Conservation (phyloP, 768 basidiomycete genomes). For the Mycena haematopus region DNA sequence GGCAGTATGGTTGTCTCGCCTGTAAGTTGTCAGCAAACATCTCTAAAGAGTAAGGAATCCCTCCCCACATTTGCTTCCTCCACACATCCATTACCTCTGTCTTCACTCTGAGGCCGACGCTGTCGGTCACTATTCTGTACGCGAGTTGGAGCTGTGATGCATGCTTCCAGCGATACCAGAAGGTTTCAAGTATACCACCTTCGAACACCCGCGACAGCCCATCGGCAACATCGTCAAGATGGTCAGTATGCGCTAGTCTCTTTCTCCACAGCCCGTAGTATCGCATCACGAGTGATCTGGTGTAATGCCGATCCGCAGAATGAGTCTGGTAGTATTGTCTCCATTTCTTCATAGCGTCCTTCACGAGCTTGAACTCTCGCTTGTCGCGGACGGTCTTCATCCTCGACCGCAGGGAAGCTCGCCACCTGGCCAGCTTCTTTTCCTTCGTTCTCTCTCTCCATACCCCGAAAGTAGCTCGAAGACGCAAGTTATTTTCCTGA, state of each 20-base stretch:
- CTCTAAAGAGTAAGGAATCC: neutral
- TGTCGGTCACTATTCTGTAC: constrained; percentile 52
- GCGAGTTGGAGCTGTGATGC: constrained; percentile 49
- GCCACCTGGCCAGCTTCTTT: constrained; percentile 65
- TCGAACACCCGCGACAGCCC: constrained; percentile 48
- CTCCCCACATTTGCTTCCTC: constrained; percentile 61
- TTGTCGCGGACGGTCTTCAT: constrained; percentile 68
- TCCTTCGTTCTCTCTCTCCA: constrained; percentile 66
- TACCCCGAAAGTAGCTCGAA: constrained; percentile 47
- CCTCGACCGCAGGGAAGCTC: constrained; percentile 71
- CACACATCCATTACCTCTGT: constrained; percentile 57
- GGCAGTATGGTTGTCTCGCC: constrained; percentile 52
- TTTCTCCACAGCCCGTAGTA: constrained; percentile 62
- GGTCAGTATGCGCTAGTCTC: constrained; percentile 46
- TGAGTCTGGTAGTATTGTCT: constrained; percentile 59
- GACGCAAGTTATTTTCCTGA: constrained; percentile 50
- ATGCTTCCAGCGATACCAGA: constrained; percentile 67
- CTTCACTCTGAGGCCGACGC: constrained; percentile 56
- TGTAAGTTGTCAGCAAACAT: constrained; percentile 34
- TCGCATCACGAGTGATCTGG: constrained; percentile 48
- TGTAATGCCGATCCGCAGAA: constrained; percentile 58
- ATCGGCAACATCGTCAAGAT: constrained; percentile 58
- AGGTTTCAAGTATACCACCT: constrained; percentile 44
- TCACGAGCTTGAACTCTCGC: constrained; percentile 57
- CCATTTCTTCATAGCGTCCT: constrained; percentile 73